Conservation (phyloP, 1,139 yeast species). For the Candida glucosophila region DNA sequence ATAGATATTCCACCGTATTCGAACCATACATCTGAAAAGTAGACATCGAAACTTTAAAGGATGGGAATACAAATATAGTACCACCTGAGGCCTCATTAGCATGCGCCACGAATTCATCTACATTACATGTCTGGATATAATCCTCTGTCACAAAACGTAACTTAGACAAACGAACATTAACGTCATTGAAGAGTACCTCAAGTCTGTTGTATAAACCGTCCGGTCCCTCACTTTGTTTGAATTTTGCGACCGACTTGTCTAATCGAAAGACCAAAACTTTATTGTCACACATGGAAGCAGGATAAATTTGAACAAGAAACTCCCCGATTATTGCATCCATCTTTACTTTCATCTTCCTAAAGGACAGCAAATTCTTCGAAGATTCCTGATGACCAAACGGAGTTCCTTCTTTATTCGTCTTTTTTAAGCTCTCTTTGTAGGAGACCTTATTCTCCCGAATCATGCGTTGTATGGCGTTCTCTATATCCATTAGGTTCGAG, state of each 20-base stretch:
- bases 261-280: conserved; percentile 62
- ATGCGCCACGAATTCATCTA: conserved; percentile 46
- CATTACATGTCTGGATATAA: conserved; percentile 33
- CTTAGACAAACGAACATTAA: conserved; percentile 57
- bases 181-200: conserved; percentile 49
- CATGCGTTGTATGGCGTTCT: conserved; percentile 63
- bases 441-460: conserved; percentile 64
- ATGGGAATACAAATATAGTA: conserved; percentile 69
- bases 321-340: conserved; percentile 52
- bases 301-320: conserved; percentile 58
- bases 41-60: conserved; percentile 65
- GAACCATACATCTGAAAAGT: conserved; percentile 50
- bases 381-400: conserved; percentile 9
- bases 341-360: conserved; percentile 45
- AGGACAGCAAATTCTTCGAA: conserved; percentile 28
- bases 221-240: conserved; percentile 46
- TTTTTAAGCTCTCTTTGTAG: conserved; percentile 63
- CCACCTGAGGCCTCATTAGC: conserved; percentile 71
- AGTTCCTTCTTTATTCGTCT: conserved; percentile 24
- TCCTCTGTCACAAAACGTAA: conserved; percentile 37
- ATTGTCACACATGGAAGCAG: conserved; percentile 66
- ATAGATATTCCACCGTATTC: conserved; percentile 54
- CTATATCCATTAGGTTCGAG: conserved; percentile 70
- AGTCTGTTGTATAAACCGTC: conserved; percentile 41
- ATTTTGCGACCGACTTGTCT: conserved; percentile 51